Base-by-base conservation (phyloP, 2,329 filamentous ascomycete genomes). In the Nigrograna mackinnonii region DNA sequence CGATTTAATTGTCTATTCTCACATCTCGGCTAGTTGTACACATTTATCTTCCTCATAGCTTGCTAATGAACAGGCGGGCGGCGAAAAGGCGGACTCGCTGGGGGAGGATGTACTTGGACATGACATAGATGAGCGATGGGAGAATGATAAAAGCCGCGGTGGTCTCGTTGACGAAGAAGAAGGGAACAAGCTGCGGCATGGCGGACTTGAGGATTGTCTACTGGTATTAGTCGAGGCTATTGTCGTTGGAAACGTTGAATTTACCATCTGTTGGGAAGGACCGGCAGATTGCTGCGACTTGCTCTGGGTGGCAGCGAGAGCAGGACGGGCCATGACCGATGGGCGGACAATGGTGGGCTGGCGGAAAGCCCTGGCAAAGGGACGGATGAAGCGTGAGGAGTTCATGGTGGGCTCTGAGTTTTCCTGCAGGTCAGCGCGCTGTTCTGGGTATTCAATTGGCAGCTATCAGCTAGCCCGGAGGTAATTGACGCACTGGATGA, bases 131-230 rank as follows among this genome's bases (percentile, higher is more conserved):
- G 53, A 72, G 64, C 40, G 66, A 60, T 33, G 69, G 69, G 32
- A 72, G 56, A 43, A 68, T 55, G 57, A 71, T 54, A 53, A 71
- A 71, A 35, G 68, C 69, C 50, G 65, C 55, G 48, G 64, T 68
- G 46, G 62, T 67, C 66, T 72, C 69, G 62, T 71, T 72, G 58
- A 72, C 67, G 64, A 71, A 71, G 64, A 70, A 72, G 65, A 72
- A 72, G 52, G 69, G 69, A 36, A 72, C 63, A 46, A 72, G 69
- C 61, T 72, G 69, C 46, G 69, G 69, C 69, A 72, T 72, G 47
- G 67, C 69, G 49, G 69, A 69, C 59, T 67, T 65, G 54, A 71
- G 66, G 40, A 68, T 51, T 12, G 55, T 66, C 68, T 70, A 33
- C 9, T 13, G n/a, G 9, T 9, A 17, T 17, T 11, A 33, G 31